These are phyloP conservation scores for Periconia digitata DNA, from an alignment of 2,329 filamentous ascomycete species.

Conservation along the genomic window DNA sequence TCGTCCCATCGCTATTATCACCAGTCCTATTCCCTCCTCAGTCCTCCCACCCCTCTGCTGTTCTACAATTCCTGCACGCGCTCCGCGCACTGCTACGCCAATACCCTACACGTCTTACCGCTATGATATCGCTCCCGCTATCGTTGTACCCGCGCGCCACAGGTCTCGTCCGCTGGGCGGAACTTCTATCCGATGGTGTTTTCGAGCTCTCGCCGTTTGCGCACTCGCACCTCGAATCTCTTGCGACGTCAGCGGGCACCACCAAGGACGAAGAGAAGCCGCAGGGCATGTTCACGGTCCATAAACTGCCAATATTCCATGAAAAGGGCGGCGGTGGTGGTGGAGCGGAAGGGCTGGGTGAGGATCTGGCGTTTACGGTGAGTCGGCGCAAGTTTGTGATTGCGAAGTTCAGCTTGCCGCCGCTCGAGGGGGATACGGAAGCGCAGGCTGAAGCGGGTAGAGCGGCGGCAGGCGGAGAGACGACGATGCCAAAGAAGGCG, in stretches of 20 bases:
- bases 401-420: slow-evolving; percentile 85
- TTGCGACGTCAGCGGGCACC: slow-evolving; percentile 50
- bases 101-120: slow-evolving; percentile 66
- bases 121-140: slow-evolving; percentile 75
- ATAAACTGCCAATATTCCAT: slow-evolving; percentile 80
- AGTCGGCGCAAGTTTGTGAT: slow-evolving; percentile 83
- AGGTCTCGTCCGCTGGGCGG: slow-evolving; percentile 82
- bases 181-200: slow-evolving; percentile 81
- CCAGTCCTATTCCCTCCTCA: slow-evolving; percentile 78
- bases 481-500: slow-evolving; percentile 55
- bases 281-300: slow-evolving; percentile 83
- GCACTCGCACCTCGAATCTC: slow-evolving; percentile 56
- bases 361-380: slow-evolving; percentile 88
- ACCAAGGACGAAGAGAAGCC: slow-evolving; percentile 70
- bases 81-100: slow-evolving; percentile 74
- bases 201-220: slow-evolving; percentile 79
- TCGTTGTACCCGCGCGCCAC: slow-evolving; percentile 75
- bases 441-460: slow-evolving; percentile 51
- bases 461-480: slow-evolving; percentile 36
- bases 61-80: slow-evolving; percentile 79
- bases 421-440: slow-evolving; percentile 73
- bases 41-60: slow-evolving; percentile 67
- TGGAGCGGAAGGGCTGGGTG: slow-evolving; percentile 63
- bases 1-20: slow-evolving; percentile 83
- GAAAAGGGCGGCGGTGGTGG: slow-evolving; percentile 84